Evolutionary conservation across 257 asterid species (phyloP).

Genomic region (Craterostigma plantagineum): DNA sequence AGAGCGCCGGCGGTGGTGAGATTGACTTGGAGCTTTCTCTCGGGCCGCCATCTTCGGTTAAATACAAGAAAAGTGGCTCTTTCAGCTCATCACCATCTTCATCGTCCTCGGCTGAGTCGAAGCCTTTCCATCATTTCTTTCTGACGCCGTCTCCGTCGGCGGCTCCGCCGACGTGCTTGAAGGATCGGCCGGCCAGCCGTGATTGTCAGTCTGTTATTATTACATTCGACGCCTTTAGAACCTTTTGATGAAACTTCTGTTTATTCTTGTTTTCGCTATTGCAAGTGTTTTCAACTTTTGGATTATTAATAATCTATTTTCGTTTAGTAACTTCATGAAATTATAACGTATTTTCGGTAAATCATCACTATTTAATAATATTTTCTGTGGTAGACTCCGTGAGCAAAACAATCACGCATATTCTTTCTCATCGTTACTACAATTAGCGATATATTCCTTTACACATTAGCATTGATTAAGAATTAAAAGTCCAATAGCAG

Average conservation of each 20-base stretch:
- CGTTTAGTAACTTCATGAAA: constrained; percentile 5
- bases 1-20: constrained; percentile 3
- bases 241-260: no score
- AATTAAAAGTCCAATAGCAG: no score
- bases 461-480: no score
- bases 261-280: no score
- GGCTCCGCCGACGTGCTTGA: constrained; percentile 26
- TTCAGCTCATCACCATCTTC: constrained; percentile 12
- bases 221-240: no score
- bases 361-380: no score
- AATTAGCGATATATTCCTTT: no score
- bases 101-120: constrained; percentile 13
- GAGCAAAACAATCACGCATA: constrained; percentile 10
- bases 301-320: neutral
- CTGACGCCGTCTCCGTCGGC: constrained; percentile 9
- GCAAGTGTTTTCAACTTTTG: no score
- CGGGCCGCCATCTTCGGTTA: constrained; percentile 39
- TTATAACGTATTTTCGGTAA: neutral
- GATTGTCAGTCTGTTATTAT: no score
- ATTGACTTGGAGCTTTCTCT: constrained; percentile 53
- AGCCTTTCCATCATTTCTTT: constrained; percentile 19
- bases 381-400: constrained; percentile 10
- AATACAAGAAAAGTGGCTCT: constrained; percentile 11
- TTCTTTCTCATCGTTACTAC: neutral
- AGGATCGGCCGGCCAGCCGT: constrained; percentile 43